Evolutionary conservation across 441 rosid genomes (phyloP).

Genomic region (Rhodomyrtus psidioides): DNA sequence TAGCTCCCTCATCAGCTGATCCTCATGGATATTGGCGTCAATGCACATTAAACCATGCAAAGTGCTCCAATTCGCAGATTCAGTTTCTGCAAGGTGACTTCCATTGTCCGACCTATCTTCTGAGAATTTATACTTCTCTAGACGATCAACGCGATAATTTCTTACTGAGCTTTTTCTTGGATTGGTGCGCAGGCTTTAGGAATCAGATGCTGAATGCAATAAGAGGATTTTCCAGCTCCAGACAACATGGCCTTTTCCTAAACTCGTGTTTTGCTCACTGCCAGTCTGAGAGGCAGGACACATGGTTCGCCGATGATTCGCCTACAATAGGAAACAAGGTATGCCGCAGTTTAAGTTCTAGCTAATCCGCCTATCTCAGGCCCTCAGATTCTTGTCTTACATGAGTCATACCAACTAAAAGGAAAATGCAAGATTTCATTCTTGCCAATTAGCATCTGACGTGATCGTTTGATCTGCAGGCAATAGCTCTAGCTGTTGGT

Average conservation of each 20-base stretch:
- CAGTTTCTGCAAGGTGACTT: constrained; percentile 8
- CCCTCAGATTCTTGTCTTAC: background rate
- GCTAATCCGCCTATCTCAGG: background rate
- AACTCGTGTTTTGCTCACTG: constrained; percentile 97
- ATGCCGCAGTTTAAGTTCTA: background rate
- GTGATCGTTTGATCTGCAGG: background rate
- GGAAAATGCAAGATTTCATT: background rate
- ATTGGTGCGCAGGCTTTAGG: constrained; percentile 62
- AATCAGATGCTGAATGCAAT: constrained; percentile 69
- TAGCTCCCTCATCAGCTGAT: constrained; percentile 5
- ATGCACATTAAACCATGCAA: constrained; percentile 3
- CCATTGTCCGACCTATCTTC: background rate
- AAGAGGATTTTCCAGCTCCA: constrained; percentile 56
- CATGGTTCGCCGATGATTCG: constrained; percentile 91
- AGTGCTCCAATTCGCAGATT: background rate
- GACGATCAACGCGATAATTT: background rate
- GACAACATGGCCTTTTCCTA: constrained; percentile 71
- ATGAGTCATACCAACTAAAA: background rate
- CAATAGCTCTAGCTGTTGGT: background rate
- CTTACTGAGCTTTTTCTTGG: background rate
- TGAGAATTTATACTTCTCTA: background rate
- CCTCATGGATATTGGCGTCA: constrained; percentile 4
- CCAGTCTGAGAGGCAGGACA: constrained; percentile 95
- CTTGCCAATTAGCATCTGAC: background rate
- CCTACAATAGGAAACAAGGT: constrained; percentile 79